Base-by-base conservation (phyloP, 1,139 yeast species). In the Debaryomyces sp. region DNA sequence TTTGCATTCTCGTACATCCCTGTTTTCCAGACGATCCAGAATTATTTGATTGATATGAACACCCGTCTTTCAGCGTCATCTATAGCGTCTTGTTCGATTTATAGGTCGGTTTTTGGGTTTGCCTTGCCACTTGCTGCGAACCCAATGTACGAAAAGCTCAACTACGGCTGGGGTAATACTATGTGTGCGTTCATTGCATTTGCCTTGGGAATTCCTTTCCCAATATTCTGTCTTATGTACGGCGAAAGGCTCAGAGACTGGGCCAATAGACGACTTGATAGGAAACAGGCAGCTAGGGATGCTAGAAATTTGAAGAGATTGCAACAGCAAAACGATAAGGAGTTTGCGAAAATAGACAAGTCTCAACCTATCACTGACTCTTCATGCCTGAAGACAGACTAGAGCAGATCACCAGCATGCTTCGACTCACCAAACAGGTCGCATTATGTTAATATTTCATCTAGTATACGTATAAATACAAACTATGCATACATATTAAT, bases 91-190 rank as follows among this genome's bases (percentile, higher is more conserved):
- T 84, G 85, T 0, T 82, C 87, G 0, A 79, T 83, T 41, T 82
- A 82, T 61, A 64, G 89, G 51, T 81, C 86, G 6, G 62, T 72
- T 43, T 73, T 82, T 57, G 87, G 87, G 1, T 82, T 81, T 56
- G 73, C 77, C 15, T 81, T 82, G 63, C 84, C 83, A 21, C 60
- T 78, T 39, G 78, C 78, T 57, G 79, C 79, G 3, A 62, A 66
- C 13, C 62, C 67, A 17, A 75, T 78, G 81, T 78, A 76, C 54
- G 66, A 55, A 22, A 62, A 50, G 23, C 58, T 78, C 27, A 80
- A 82, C 26, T 82, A 82, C 54, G 89, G 88, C 6, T 84, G 89
- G 89, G 86, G 87, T 15, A 81, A 81, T 55, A 79, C 87, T 0
- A 61, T 84, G 58, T 80, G 84, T 60, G 89, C 80, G 0, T 67